Percentiles rank a stretch among this genome's conserved stretches.
Evolutionary conservation across 139 green algal genomes (phyloP).

Genomic region (Yamagishiella unicocca): DNA sequence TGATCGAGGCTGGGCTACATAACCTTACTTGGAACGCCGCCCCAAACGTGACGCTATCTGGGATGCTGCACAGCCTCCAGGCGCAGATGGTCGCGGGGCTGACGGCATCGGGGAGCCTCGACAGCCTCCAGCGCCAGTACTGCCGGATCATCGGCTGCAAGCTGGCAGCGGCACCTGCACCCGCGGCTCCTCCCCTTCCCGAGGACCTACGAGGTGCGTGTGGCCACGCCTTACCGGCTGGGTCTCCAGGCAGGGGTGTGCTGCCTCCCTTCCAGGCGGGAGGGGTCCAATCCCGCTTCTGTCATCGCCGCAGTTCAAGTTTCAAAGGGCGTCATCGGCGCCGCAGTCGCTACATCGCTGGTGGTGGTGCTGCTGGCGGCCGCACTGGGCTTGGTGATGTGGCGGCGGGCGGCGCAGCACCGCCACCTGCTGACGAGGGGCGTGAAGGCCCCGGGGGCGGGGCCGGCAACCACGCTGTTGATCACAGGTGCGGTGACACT

Average conservation of each 20-base stretch:
- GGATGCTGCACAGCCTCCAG: background rate
- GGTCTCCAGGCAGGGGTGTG: no score
- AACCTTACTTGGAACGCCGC: constrained; percentile 2
- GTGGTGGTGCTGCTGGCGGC: background rate
- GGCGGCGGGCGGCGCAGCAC: background rate
- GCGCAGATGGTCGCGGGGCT: background rate
- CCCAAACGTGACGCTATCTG: background rate
- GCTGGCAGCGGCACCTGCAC: no score
- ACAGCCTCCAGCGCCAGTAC: background rate
- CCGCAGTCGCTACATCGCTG: background rate
- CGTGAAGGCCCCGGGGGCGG: constrained; percentile 4
- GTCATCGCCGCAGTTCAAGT: no score
- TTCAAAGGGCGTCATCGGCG: no score
- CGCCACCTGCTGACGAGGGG: background rate
- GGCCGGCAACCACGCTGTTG: constrained; percentile 10
- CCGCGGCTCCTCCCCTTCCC: no score
- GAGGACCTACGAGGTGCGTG: no score
- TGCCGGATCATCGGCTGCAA: constrained; percentile 1
- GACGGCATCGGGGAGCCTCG: no score
- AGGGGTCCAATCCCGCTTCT: no score
- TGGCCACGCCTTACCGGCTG: no score
- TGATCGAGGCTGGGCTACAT: constrained; percentile 3
- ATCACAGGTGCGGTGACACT: constrained; percentile 28
- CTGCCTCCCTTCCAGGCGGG: no score
- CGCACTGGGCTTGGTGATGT: background rate